Evolutionary conservation across 2,329 filamentous ascomycete genomes (phyloP).

Genomic region (Monosporascus sp.): DNA sequence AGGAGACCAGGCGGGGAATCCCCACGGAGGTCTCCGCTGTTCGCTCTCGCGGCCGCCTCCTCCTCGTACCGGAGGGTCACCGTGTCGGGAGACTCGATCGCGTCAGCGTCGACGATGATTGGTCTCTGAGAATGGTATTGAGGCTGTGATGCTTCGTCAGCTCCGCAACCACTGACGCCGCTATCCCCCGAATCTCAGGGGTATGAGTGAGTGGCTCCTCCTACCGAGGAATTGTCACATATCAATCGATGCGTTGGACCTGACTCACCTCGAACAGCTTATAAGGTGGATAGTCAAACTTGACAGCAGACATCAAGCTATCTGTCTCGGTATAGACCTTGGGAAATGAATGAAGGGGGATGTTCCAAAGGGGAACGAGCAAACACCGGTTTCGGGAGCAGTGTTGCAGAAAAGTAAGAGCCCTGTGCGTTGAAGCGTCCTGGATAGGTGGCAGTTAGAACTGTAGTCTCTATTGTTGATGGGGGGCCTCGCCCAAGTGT

Average conservation of each 20-base stretch:
- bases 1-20: slow-evolving; percentile 55
- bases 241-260: neutral
- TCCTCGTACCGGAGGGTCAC: slow-evolving; percentile 53
- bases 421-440: slow-evolving; percentile 9
- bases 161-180: neutral
- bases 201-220: neutral
- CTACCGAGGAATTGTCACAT: neutral
- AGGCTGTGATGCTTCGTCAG: slow-evolving; percentile 34
- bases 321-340: slow-evolving; percentile 16
- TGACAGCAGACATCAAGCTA: slow-evolving; percentile 54
- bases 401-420: slow-evolving; percentile 20
- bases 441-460: neutral
- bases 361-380: slow-evolving; percentile 24
- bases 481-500: slow-evolving; percentile 14
- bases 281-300: slow-evolving; percentile 50
- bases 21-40: slow-evolving; percentile 48
- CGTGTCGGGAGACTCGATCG: slow-evolving; percentile 52
- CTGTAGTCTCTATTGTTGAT: slow-evolving; percentile 7
- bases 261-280: slow-evolving; percentile 56
- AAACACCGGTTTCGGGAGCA: slow-evolving; percentile 32
- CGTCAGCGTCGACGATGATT: slow-evolving; percentile 51
- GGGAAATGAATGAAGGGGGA: slow-evolving; percentile 22
- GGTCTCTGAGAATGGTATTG: slow-evolving; percentile 48
- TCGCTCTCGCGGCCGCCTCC: slow-evolving; percentile 43
- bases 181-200: neutral